Evolutionary conservation across 2,329 filamentous ascomycete species (phyloP).

Genomic region (Alternaria rosae): DNA sequence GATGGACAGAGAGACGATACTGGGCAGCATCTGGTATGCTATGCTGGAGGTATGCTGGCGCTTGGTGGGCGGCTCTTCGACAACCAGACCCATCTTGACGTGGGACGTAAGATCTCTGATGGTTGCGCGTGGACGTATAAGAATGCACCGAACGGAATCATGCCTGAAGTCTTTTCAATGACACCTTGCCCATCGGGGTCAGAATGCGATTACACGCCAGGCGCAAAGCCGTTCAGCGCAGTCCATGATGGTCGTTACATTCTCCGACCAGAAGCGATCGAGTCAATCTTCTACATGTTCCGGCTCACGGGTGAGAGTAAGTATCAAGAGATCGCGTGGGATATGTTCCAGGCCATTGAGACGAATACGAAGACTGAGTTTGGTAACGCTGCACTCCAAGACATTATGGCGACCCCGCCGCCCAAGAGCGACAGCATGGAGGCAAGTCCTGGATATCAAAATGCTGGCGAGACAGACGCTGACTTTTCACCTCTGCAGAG

Average conservation of each 20-base stretch:
- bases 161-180: constrained; percentile 58
- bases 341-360: constrained; percentile 56
- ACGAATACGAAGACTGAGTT: constrained; percentile 52
- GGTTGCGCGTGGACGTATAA: constrained; percentile 69
- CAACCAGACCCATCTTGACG: constrained; percentile 59
- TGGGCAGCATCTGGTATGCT: constrained; percentile 66
- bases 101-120: constrained; percentile 65
- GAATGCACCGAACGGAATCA: constrained; percentile 63
- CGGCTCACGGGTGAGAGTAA: constrained; percentile 63
- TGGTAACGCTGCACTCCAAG: constrained; percentile 54
- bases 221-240: constrained; percentile 50
- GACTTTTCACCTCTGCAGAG: constrained; percentile 25
- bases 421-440: constrained; percentile 54
- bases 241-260: constrained; percentile 54
- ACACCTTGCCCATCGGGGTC: constrained; percentile 52
- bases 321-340: constrained; percentile 56
- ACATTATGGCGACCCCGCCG: constrained; percentile 52
- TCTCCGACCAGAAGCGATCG: constrained; percentile 64
- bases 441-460: neutral
- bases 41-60: constrained; percentile 68
- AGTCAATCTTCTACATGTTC: constrained; percentile 67
- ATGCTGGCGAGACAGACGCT: neutral
- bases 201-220: constrained; percentile 48
- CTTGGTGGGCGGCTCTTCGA: constrained; percentile 65
- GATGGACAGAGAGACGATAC: constrained; percentile 51